Conservation (phyloP, 176 grass and related monocot genomes). For the Bothriochloa decipiens region DNA sequence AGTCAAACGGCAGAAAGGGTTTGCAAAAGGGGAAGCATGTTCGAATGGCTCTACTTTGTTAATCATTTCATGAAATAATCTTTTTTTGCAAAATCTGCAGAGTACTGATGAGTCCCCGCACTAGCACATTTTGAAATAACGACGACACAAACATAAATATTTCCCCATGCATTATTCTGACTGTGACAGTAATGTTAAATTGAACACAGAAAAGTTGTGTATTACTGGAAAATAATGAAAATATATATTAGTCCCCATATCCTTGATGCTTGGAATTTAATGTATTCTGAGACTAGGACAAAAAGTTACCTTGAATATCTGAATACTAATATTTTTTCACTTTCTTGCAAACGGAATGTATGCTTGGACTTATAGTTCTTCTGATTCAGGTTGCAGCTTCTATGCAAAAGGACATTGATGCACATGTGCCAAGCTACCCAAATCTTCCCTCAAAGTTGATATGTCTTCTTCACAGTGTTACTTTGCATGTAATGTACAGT, state of each 20-base stretch:
- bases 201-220: constrained; percentile 1
- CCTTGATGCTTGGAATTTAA: background rate
- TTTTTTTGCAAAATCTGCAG: constrained; percentile 22
- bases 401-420: constrained; percentile 98
- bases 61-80: constrained; percentile 34
- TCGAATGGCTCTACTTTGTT: constrained; percentile 43
- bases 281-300: background rate
- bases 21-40: constrained; percentile 43
- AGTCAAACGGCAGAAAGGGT: constrained; percentile 40
- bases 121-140: background rate
- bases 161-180: background rate
- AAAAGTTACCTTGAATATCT: background rate
- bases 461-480: constrained; percentile 97
- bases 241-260: background rate
- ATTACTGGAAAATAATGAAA: background rate
- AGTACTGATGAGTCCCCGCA: background rate
- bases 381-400: constrained; percentile 93
- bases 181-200: background rate
- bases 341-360: background rate
- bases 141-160: background rate
- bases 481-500: constrained; percentile 75
- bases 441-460: constrained; percentile 96
- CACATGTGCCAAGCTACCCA: constrained; percentile 87
- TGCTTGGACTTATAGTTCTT: constrained; percentile 41
- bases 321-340: background rate